Conservation (phyloP, 164 flowering plant species). For the Aristolochia californica region DNA sequence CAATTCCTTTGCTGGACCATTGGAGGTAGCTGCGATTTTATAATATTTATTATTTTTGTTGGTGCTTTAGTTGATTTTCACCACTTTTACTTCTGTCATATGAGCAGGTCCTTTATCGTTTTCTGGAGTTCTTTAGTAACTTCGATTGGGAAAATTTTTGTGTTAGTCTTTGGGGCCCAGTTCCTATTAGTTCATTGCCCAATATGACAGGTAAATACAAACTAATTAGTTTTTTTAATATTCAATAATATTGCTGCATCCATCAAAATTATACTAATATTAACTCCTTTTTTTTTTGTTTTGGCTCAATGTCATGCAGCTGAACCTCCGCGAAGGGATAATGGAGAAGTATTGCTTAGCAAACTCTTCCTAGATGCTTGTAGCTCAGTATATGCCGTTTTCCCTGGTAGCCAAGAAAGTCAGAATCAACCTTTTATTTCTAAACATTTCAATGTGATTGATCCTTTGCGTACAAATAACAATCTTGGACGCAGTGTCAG, state of each 20-base stretch:
- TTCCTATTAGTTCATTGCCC: slow-evolving; percentile 75
- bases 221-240: background rate
- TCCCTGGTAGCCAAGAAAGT: slow-evolving; percentile 72
- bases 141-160: slow-evolving; percentile 97
- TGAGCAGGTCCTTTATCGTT: slow-evolving; percentile 83
- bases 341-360: slow-evolving; percentile 69
- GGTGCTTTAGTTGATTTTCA: background rate
- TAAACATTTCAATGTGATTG: slow-evolving; percentile 88
- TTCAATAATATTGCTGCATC: background rate
- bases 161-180: slow-evolving; percentile 95
- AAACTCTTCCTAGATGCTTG: slow-evolving; percentile 70
- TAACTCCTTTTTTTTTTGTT: slow-evolving; percentile 8
- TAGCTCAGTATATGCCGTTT: slow-evolving; percentile 68
- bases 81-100: background rate
- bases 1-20: slow-evolving; percentile 87
- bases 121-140: slow-evolving; percentile 91
- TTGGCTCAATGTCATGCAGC: slow-evolving; percentile 37
- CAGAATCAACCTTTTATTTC: slow-evolving; percentile 74
- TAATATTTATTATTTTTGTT: background rate
- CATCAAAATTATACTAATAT: slow-evolving; percentile 2
- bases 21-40: slow-evolving; percentile 47
- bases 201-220: slow-evolving; percentile 56
- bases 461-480: slow-evolving; percentile 88
- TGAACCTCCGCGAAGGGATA: slow-evolving; percentile 78
- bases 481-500: slow-evolving; percentile 98